Conservation (phyloP, 1,139 yeast genomes). For the Scheffersomyces illinoinensis region DNA sequence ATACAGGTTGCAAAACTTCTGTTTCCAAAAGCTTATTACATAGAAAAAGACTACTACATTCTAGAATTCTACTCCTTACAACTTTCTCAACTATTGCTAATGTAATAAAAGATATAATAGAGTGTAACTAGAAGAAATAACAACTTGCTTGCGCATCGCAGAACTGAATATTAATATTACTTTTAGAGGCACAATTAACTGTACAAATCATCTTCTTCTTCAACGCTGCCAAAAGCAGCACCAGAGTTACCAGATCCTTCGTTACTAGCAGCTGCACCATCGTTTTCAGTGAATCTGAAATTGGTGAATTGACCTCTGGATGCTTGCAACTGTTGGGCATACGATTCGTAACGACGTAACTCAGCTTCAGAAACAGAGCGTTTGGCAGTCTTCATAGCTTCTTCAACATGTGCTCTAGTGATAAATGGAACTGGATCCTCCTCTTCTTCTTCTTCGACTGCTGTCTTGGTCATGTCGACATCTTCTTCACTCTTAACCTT, state of each 20-base stretch:
- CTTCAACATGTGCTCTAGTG: constrained; percentile 91
- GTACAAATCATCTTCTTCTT: constrained; percentile 94
- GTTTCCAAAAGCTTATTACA: no score
- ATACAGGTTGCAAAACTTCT: not conserved
- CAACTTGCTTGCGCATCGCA: not conserved
- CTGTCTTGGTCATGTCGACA: constrained; percentile 53
- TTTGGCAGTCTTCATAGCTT: constrained; percentile 99
- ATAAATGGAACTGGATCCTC: constrained; percentile 95
- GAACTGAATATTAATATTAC: not conserved
- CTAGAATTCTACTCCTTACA: not conserved
- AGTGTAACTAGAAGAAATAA: not conserved
- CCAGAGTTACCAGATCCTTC: constrained; percentile 54
- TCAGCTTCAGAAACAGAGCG: constrained; percentile 97
- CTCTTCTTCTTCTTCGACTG: constrained; percentile 57
- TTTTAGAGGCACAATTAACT: constrained; percentile 38
- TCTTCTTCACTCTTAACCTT: constrained; percentile 54
- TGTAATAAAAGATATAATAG: not conserved
- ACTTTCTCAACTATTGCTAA: not conserved
- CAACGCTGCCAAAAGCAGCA: constrained; percentile 68
- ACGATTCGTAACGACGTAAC: constrained; percentile 97
- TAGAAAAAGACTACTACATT: not conserved
- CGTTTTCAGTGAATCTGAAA: constrained; percentile 64
- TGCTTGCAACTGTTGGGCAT: constrained; percentile 94
- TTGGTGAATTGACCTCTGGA: constrained; percentile 90
- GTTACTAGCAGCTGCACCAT: constrained; percentile 64